Percentiles rank a stretch among this genome's conserved stretches.
Evolutionary conservation across 1,284 basidiomycete genomes (phyloP).

Genomic region (Tilletia setariae): DNA sequence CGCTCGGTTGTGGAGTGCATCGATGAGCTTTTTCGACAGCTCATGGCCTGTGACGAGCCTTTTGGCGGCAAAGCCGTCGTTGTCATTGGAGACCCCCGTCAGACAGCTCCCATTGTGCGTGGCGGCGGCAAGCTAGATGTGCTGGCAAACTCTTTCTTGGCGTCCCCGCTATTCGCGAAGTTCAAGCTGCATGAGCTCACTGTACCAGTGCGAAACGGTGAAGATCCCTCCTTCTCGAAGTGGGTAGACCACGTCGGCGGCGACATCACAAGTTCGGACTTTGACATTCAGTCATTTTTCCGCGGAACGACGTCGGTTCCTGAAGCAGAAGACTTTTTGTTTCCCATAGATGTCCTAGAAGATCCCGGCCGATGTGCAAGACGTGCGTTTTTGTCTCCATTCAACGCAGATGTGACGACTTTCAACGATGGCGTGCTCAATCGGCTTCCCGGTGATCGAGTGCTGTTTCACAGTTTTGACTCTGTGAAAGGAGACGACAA

Average conservation of each 20-base stretch:
- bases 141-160: neutral
- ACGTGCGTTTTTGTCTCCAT: neutral
- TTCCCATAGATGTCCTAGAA: neutral
- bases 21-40: neutral
- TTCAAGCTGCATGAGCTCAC: neutral
- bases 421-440: neutral
- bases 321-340: neutral
- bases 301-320: neutral
- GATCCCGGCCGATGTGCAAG: neutral
- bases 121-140: neutral
- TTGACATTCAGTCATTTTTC: neutral
- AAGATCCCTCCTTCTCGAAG: neutral
- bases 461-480: neutral
- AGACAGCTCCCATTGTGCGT: neutral
- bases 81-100: neutral
- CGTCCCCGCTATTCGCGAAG: neutral
- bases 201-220: neutral
- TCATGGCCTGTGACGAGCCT: neutral
- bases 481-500: neutral
- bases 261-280: neutral
- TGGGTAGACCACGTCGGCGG: neutral
- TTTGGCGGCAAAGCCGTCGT: neutral
- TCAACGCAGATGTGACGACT: neutral
- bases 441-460: neutral
- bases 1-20: neutral